These are phyloP conservation scores for Ophiosphaerella herpotricha DNA, from an alignment of 2,329 filamentous ascomycete genomes.

Conservation along the genomic window DNA sequence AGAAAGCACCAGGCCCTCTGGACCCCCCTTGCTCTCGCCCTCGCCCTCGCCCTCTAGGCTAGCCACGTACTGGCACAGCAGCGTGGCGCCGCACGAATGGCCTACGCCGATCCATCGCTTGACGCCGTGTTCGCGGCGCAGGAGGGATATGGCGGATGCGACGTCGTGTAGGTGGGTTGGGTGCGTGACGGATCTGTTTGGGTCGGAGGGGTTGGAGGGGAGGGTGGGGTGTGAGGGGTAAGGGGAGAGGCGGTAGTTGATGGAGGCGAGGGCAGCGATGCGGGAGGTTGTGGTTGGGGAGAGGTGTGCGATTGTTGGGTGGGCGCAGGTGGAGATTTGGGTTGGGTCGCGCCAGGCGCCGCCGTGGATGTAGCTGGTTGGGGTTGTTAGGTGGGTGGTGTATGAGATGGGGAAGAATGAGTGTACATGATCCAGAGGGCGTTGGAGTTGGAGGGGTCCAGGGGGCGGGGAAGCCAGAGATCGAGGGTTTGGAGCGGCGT, in stretches of 20 bases:
- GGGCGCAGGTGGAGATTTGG: slow-evolving; percentile 44
- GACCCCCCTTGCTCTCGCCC: slow-evolving; percentile 2
- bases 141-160: slow-evolving; percentile 54
- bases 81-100: slow-evolving; percentile 66
- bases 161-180: slow-evolving; percentile 67
- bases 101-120: slow-evolving; percentile 61
- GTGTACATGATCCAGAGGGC: slow-evolving; percentile 44
- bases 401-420: slow-evolving; percentile 1
- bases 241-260: slow-evolving; percentile 68
- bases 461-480: slow-evolving; percentile 47
- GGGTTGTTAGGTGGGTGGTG: neutral
- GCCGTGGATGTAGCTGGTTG: slow-evolving; percentile 52
- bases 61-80: slow-evolving; percentile 62
- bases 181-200: slow-evolving; percentile 56
- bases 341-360: slow-evolving; percentile 56
- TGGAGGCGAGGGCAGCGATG: slow-evolving; percentile 66
- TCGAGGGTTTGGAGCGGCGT: slow-evolving; percentile 49
- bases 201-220: slow-evolving; percentile 54
- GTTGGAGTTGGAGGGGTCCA: slow-evolving; percentile 16
- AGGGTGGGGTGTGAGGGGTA: slow-evolving; percentile 50
- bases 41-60: slow-evolving; percentile 16
- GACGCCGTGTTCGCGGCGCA: slow-evolving; percentile 55
- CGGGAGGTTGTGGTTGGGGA: slow-evolving; percentile 16
- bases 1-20: slow-evolving; percentile 61
- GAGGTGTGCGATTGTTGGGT: slow-evolving; percentile 45